These are phyloP conservation scores for Plasmodium adleri DNA, from an alignment of 169 alveolate species.

Conservation along the genomic window DNA sequence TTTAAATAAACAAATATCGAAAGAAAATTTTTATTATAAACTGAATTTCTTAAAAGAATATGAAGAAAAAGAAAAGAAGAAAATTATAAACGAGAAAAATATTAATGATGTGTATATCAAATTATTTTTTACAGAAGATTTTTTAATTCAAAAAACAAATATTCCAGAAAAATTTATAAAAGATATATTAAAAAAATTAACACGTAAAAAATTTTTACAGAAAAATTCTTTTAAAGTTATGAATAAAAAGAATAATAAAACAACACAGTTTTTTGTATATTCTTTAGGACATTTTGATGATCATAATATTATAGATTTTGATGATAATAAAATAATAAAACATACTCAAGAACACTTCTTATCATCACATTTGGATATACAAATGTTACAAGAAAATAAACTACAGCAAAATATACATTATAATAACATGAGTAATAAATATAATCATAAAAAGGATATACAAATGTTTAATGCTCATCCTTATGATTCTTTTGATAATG, in stretches of 20 bases:
- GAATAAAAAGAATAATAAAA: constrained; percentile 33
- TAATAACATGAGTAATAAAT: too few relatives aligned
- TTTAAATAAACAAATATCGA: constrained; percentile 31
- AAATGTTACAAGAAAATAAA: too few relatives aligned
- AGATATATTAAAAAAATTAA: constrained; percentile 55
- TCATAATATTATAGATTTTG: neutral
- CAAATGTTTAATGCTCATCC: too few relatives aligned
- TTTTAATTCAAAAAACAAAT: constrained; percentile 22
- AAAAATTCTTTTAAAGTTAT: constrained; percentile 52
- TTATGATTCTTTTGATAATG: too few relatives aligned
- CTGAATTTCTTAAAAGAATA: constrained; percentile 31
- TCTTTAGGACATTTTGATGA: constrained; percentile 31
- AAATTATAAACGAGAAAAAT: constrained; percentile 11
- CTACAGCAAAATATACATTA: too few relatives aligned
- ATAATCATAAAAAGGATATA: too few relatives aligned
- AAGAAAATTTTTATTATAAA: constrained; percentile 53
- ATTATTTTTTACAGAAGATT: constrained; percentile 59
- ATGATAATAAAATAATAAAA: neutral
- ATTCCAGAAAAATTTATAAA: constrained; percentile 31
- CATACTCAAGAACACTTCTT: too few relatives aligned
- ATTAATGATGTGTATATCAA: constrained; percentile 43
- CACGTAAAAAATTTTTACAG: constrained; percentile 18
- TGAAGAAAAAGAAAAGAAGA: constrained; percentile 55
- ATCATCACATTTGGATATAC: too few relatives aligned
- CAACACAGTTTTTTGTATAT: constrained; percentile 39